These are phyloP conservation scores for Elongisporangium anandrum DNA, from an alignment of 352 stramenopile genomes.

Conservation along the genomic window DNA sequence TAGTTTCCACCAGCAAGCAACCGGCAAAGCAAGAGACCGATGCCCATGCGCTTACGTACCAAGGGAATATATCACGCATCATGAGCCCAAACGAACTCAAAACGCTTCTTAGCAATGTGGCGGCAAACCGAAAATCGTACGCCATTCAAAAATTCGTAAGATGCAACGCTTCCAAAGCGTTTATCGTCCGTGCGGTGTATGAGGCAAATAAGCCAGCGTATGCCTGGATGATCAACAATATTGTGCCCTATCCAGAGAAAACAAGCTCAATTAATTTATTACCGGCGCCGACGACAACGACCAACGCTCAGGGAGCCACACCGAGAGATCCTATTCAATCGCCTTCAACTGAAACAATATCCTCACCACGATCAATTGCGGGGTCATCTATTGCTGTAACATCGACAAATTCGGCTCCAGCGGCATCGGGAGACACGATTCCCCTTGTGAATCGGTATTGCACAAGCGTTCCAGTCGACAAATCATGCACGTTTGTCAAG, in stretches of 20 bases:
- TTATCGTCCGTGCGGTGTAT: slow-evolving; percentile 62
- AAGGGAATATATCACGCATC: slow-evolving; percentile 63
- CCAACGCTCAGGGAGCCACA: neutral
- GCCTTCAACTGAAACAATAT: neutral
- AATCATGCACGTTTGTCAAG: slow-evolving; percentile 75
- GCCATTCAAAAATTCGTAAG: slow-evolving; percentile 68
- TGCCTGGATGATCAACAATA: slow-evolving; percentile 84
- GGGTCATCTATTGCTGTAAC: slow-evolving; percentile 3
- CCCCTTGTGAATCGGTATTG: slow-evolving; percentile 51
- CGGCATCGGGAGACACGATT: slow-evolving; percentile 7
- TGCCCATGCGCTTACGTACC: slow-evolving; percentile 20
- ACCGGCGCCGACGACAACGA: slow-evolving; percentile 7
- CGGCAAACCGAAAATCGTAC: slow-evolving; percentile 58
- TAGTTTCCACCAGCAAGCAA: slow-evolving; percentile 16
- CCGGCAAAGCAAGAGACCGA: slow-evolving; percentile 1
- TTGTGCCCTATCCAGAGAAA: slow-evolving; percentile 31
- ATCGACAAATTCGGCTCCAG: slow-evolving; percentile 8
- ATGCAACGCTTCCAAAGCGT: slow-evolving; percentile 70
- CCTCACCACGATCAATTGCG: neutral
- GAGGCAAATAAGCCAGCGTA: slow-evolving; percentile 51
- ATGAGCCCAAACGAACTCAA: slow-evolving; percentile 64
- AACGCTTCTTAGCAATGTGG: slow-evolving; percentile 60
- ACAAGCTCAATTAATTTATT: slow-evolving; percentile 5
- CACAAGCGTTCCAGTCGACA: slow-evolving; percentile 59
- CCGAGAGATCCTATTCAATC: neutral